A percentile compares a stretch with the other conserved stretches of the same genome.
phyloP scores from a whole-genome alignment of 345 rosid genomes.

The Aquilaria yunnanensis region DNA sequence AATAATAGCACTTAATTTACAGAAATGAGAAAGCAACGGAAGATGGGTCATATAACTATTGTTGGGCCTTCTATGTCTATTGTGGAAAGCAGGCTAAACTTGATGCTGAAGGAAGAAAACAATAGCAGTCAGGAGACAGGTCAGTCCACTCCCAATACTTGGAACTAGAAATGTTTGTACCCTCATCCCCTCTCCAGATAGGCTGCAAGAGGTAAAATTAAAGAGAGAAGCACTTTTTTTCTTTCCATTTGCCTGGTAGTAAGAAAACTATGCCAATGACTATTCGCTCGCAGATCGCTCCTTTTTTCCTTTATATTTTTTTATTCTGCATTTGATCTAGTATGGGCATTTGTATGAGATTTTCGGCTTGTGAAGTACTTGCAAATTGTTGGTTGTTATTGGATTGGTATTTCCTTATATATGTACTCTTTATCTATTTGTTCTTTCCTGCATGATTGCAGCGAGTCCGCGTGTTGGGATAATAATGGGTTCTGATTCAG shows the following conservation, averaged over 20 bases:
- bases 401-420: neutral
- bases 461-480: slow-evolving; percentile 73
- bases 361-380: neutral
- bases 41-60: slow-evolving; percentile 94
- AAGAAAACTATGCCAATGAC: no score
- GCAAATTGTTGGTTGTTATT: neutral
- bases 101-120: slow-evolving; percentile 45
- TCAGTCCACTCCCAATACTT: slow-evolving; percentile 22
- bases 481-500: slow-evolving; percentile 95
- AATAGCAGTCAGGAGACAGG: slow-evolving; percentile 34
- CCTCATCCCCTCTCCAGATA: no score
- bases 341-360: no score
- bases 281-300: no score
- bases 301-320: no score
- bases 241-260: no score
- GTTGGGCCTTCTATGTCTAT: slow-evolving; percentile 67
- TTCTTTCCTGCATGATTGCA: slow-evolving; percentile 21
- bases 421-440: neutral
- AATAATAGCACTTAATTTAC: slow-evolving; percentile 6
- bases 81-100: slow-evolving; percentile 48
- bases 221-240: no score
- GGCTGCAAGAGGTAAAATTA: no score
- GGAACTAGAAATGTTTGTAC: neutral
- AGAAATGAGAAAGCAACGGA: slow-evolving; percentile 93
- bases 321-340: no score